These are phyloP conservation scores for Cyclocybe cylindracea DNA, from an alignment of 768 basidiomycete species.

Conservation along the genomic window DNA sequence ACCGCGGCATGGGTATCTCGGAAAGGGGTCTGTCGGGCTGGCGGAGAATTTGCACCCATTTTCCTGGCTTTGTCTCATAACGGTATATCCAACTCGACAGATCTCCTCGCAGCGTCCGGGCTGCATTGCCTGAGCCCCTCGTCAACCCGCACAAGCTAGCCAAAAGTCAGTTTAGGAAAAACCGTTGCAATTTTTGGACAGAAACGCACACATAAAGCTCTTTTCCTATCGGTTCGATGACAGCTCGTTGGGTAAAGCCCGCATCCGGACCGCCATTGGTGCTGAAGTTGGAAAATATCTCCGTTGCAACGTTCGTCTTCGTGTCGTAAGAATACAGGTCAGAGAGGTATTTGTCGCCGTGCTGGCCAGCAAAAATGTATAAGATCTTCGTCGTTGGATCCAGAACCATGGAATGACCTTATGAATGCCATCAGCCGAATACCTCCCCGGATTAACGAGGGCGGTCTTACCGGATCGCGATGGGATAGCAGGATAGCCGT, in stretches of 20 bases:
- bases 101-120: constrained; percentile 43
- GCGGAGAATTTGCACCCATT: constrained; percentile 62
- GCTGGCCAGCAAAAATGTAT: constrained; percentile 76
- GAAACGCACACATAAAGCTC: constrained; percentile 75
- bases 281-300: constrained; percentile 66
- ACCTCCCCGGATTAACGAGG: not conserved
- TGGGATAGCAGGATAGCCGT: constrained; percentile 45
- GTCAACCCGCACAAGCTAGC: constrained; percentile 65
- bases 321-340: constrained; percentile 81
- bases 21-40: constrained; percentile 23
- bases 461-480: constrained; percentile 56
- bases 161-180: not conserved
- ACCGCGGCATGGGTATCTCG: constrained; percentile 60
- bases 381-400: constrained; percentile 59
- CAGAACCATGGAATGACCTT: constrained; percentile 83
- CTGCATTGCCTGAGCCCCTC: constrained; percentile 36
- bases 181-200: not conserved
- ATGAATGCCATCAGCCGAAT: not conserved
- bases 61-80: constrained; percentile 59
- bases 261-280: constrained; percentile 65
- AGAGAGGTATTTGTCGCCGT: constrained; percentile 63
- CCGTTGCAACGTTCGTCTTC: constrained; percentile 52
- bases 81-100: constrained; percentile 70
- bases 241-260: constrained; percentile 74
- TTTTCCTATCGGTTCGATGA: constrained; percentile 58